Evolutionary conservation across 345 rosid species (phyloP), one percentile per base, ranked within the genome.

Genomic region (Eucalyptus lansdowneana): DNA sequence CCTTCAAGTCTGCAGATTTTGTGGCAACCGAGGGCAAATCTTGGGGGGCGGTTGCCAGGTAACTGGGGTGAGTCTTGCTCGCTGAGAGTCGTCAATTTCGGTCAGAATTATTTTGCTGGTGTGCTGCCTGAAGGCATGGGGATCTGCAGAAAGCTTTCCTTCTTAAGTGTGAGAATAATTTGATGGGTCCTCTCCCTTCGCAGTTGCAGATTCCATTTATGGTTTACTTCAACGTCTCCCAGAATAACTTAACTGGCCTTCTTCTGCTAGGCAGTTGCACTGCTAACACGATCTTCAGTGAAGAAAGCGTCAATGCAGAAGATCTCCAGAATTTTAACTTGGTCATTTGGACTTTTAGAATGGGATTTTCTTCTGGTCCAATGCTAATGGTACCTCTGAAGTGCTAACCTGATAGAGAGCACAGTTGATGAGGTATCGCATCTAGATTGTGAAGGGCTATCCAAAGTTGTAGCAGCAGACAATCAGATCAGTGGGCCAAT

Each of bases 1-100:
- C 91, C 92, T 51, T 90, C 92, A 21, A 90, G 90, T 65, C 58
- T 94, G 88, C 93, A 93, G 94, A 90, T 95, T 89, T 87, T 95
- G 88, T 94, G 95, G 96, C 95, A 95, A 40, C 97, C 93, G 2
- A 92, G 95, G 86, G 95, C 93, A 4, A 94, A 93, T 93, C 93
- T 95, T 86, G 92, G 87, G 12, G 96, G 96, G 9, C 50, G 89
- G 62, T 91, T 95, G 95, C 94, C 94, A 3, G 81, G 89, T 80
- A 89, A 90, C 19, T 93, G 94, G 93, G 90, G 89, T 14, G 86
- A 87, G 60, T 89, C 91, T 14, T 95, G 97, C 93, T 90, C 93
- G 24, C 92, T 95, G 14, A 93, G 92, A 89, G 94, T 92, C 8
- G 88, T 95, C 69, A 93, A 95, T 88, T 58, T 95, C 87, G 92